A percentile compares a stretch with the other conserved stretches of the same genome.
Conservation (phyloP, 2,329 filamentous ascomycete species). For the Lomentospora prolificans region DNA sequence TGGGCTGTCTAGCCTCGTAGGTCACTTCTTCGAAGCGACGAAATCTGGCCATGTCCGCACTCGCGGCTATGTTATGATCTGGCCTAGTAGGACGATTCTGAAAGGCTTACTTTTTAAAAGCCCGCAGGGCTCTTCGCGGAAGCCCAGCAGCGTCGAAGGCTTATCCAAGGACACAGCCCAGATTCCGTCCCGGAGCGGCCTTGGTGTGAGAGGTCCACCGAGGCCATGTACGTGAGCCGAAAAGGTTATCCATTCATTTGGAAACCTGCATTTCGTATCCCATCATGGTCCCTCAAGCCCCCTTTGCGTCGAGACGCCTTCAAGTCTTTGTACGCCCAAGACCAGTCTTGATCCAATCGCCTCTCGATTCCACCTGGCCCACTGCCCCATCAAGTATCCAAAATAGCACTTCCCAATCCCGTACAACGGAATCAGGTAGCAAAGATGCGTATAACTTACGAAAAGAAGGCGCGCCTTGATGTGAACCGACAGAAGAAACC, state of each 20-base stretch:
- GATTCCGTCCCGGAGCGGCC: no score
- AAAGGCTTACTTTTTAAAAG: no score
- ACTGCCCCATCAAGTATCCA: neutral
- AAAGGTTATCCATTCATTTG: conserved; percentile 10
- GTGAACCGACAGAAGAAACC: neutral
- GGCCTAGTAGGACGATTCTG: no score
- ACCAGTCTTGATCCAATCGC: neutral
- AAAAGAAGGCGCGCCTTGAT: neutral
- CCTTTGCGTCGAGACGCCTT: neutral
- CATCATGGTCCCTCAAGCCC: neutral
- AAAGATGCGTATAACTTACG: neutral
- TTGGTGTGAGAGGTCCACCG: no score
- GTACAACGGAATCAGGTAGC: neutral
- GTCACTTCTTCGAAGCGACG: no score
- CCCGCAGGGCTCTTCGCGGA: no score
- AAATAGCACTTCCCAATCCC: neutral
- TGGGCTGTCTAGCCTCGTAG: neutral
- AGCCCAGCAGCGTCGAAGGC: no score
- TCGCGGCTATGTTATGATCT: no score
- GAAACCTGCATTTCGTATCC: conserved; percentile 4
- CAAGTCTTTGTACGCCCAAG: neutral
- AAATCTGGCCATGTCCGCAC: no score
- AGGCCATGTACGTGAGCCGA: conserved; percentile 1
- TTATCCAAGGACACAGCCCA: no score
- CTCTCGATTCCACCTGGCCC: neutral